Evolutionary conservation across 352 stramenopile genomes (phyloP), one percentile per base, ranked within the genome.

Genomic region (Phytophthora ramorum): DNA sequence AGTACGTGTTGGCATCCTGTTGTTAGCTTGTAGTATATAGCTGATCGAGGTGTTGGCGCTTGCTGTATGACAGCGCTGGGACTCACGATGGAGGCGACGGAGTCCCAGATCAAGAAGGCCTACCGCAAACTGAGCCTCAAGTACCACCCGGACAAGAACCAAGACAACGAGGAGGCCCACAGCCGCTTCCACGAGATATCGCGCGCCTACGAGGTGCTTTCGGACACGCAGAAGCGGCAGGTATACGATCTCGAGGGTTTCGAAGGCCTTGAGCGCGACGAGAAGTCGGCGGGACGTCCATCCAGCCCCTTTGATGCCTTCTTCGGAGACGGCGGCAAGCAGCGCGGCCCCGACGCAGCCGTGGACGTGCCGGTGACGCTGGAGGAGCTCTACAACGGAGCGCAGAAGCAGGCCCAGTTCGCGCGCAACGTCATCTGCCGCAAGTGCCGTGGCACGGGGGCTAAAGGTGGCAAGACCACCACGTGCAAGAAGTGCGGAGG

Each of bases 41-140:
- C 26, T 48, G 30, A 28, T 37, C 14, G 17, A 24, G 44, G 16
- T 63, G 57, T 69, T 20, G 9, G 12, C 28, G n/a, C 44, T 32
- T n/a, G 9, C 2, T 56, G 10, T 51, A 20, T 32, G 19, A 24
- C 47, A 93, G 85, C 83, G 6, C 58, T 96, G 24, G 87, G 85
- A 2, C 60, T 96, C 17, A 90, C 76, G 0, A 93, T 95, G 86
- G 87, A 96, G 58, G 87, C 85, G 1, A 75, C 78, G 0, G 86
- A 97, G n/a, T 72, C 83, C 9, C 79, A 98, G 71, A 98, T 98
- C 69, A 98, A 98, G 76, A 96, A 95, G 59, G 96, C 96, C 24
- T 99, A 98, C 73, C 86, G 96, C 53, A 98, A 97, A 68, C 76
- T 99, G 14, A 97, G 87, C 51, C 83, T 98, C n/a, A 96, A 98